These are phyloP conservation scores for Phytophthora tentaculata DNA, from an alignment of 352 stramenopile genomes.

Conservation along the genomic window DNA sequence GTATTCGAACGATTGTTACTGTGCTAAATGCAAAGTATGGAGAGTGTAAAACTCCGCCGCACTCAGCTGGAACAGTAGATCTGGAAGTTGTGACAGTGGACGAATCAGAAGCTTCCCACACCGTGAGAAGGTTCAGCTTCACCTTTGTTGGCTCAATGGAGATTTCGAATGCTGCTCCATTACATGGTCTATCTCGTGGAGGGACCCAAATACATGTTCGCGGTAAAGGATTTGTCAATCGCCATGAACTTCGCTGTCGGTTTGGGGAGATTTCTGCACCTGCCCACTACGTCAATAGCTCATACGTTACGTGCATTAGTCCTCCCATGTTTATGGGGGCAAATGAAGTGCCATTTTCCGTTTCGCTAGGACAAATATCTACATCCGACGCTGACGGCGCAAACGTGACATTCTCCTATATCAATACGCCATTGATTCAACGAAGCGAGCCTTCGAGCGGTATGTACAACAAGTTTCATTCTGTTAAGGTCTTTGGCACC, in stretches of 20 bases:
- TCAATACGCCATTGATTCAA: constrained; percentile 33
- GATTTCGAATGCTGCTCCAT: constrained; percentile 25
- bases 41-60: constrained; percentile 39
- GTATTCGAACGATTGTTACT: neutral
- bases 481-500: constrained; percentile 27
- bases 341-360: constrained; percentile 18
- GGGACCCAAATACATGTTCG: constrained; percentile 33
- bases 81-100: constrained; percentile 29
- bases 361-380: constrained; percentile 34
- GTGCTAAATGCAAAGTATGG: constrained; percentile 14
- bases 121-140: constrained; percentile 40
- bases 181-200: constrained; percentile 34
- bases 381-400: constrained; percentile 12
- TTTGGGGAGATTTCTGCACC: constrained; percentile 38
- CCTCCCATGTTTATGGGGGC: constrained; percentile 37
- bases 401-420: constrained; percentile 38
- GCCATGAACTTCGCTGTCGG: constrained; percentile 37
- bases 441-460: constrained; percentile 33
- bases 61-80: constrained; percentile 24
- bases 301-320: constrained; percentile 34
- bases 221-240: constrained; percentile 47
- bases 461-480: constrained; percentile 31
- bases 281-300: constrained; percentile 37
- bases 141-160: constrained; percentile 45
- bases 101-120: neutral